Base-by-base conservation (phyloP, 257 asterid species). In the Asclepias syriaca region DNA sequence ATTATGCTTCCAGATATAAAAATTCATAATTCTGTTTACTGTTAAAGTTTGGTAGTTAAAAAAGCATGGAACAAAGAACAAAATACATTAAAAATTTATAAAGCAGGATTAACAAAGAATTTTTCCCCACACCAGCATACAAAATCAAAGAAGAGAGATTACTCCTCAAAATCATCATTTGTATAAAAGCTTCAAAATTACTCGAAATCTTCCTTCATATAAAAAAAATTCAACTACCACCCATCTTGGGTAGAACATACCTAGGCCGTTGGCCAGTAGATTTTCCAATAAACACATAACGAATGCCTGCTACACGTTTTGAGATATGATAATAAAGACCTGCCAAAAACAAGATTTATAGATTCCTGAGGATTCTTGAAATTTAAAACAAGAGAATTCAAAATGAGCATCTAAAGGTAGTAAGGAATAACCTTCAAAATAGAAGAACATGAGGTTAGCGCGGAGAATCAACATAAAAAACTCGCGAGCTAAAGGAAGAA, bases 251-350 rank as follows among this genome's bases (percentile, higher is more conserved):
- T 54, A 51, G 71, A 34, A 79, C 59, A 60, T 79, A 91, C 99
- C 98, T 88, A 66, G 98, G 98, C 60, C 98, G 87, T 78, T 95
- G 99, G 79, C 87, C 87, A 72, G 80, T 85, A 70, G 89, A 89
- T 82, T 92, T 95, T n/a, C 98, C 97, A 79, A 92, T 88, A 79
- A 90, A 95, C 67, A 87, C 90, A 74, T 92, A 95, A 70, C 95
- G 97, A 70, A 95, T 90, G 77, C 97, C 97, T 46, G 97, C 86
- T 37, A 93, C 89, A 37, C 99, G 91, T 78, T 95, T 95, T 60
- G 99, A 92, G 81, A 92, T 76, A 80, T 95, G 98, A 77, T 90
- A 95, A 78, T 92, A 95, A 55, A 95, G 83, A 65, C 99, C 99
- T 95, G 91, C 37, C 64, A 45, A 27, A 54, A 49, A 76, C 73